These are phyloP conservation scores for Wickerhamiella sergipiensis DNA, from an alignment of 805 yeast species.

Conservation along the genomic window DNA sequence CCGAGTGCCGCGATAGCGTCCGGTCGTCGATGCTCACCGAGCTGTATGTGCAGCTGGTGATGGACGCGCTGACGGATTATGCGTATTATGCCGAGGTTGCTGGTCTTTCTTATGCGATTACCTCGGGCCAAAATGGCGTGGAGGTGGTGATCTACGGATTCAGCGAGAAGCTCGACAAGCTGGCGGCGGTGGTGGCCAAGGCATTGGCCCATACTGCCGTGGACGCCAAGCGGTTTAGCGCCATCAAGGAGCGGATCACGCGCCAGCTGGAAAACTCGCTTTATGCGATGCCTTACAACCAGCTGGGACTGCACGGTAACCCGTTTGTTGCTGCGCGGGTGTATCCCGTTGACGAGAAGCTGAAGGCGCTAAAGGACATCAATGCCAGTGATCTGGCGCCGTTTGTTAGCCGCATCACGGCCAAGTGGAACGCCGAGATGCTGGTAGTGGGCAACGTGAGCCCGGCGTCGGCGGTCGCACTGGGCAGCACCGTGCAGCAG, in stretches of 20 bases:
- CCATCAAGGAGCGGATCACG: constrained; percentile 47
- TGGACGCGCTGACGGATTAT: constrained; percentile 60
- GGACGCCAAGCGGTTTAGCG: constrained; percentile 45
- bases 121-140: constrained; percentile 56
- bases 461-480: constrained; percentile 37
- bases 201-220: constrained; percentile 39
- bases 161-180: constrained; percentile 59
- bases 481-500: constrained; percentile 32
- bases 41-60: constrained; percentile 54
- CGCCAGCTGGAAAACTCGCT: constrained; percentile 58
- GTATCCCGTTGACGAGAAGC: constrained; percentile 53
- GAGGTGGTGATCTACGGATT: constrained; percentile 61
- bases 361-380: constrained; percentile 39
- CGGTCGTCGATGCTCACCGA: constrained; percentile 40
- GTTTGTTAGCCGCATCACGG: constrained; percentile 25
- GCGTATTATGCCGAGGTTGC: constrained; percentile 79
- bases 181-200: constrained; percentile 47
- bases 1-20: constrained; percentile 21
- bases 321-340: constrained; percentile 58
- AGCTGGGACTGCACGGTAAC: constrained; percentile 49
- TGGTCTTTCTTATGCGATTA: constrained; percentile 48
- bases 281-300: constrained; percentile 63
- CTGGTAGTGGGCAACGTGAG: constrained; percentile 63
- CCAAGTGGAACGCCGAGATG: constrained; percentile 55
- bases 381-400: constrained; percentile 4